phyloP scores from a whole-genome alignment of 441 rosid genomes.

The Erodium texanum region DNA sequence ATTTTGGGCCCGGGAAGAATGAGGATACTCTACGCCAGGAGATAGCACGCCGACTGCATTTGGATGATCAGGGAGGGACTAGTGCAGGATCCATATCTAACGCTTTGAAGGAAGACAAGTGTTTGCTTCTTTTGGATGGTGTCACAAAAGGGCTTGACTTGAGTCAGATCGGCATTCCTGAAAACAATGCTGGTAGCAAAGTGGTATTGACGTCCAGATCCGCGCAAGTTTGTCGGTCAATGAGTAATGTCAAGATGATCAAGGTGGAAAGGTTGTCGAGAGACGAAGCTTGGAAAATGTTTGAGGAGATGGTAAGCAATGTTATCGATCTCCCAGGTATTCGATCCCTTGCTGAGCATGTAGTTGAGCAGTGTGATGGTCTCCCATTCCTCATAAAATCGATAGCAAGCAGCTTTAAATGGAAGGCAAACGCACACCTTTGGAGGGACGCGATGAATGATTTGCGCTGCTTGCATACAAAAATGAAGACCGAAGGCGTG shows the following conservation, averaged over 20 bases:
- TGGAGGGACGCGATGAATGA: not conserved
- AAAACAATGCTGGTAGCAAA: not conserved
- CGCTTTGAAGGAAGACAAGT: not conserved
- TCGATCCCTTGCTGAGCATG: not conserved
- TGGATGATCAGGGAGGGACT: not conserved
- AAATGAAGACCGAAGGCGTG: not conserved
- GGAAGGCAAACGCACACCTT: not conserved
- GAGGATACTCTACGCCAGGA: not conserved
- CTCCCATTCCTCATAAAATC: not conserved
- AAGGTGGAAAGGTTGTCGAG: not conserved
- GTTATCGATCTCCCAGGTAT: not conserved
- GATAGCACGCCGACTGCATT: not conserved
- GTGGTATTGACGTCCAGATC: not conserved
- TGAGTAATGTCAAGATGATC: not conserved
- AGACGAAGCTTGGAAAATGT: not conserved
- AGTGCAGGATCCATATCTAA: not conserved
- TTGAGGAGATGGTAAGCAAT: not conserved
- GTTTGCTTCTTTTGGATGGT: not conserved
- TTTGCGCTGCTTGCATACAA: not conserved
- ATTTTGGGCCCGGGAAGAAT: not conserved
- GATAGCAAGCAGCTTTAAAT: not conserved
- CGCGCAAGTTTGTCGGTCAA: not conserved
- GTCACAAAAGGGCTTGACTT: not conserved
- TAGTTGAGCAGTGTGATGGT: not conserved
- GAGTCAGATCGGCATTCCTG: constrained; percentile 2